A percentile compares a stretch with the other conserved stretches of the same genome.
These are phyloP conservation scores for Endothia cerciana DNA, from an alignment of 2,329 filamentous ascomycete genomes.

Conservation along the genomic window DNA sequence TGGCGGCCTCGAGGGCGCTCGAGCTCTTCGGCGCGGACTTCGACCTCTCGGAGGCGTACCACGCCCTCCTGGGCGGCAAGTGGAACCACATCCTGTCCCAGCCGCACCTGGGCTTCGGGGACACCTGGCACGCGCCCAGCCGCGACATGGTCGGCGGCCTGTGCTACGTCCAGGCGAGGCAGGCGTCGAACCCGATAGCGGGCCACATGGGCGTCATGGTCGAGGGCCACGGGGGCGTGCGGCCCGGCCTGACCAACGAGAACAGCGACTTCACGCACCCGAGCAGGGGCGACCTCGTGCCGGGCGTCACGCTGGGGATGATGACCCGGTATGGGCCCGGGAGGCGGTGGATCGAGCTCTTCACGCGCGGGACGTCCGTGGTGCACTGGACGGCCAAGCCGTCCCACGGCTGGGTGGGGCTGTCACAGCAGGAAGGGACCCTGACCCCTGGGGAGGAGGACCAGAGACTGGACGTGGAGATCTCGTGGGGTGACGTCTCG, in stretches of 20 bases:
- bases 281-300: conserved; percentile 40
- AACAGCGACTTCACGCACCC: conserved; percentile 56
- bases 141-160: conserved; percentile 58
- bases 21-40: conserved; percentile 56
- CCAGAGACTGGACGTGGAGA: conserved; percentile 47
- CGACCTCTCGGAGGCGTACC: conserved; percentile 53
- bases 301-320: conserved; percentile 32
- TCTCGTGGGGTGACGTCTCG: conserved; percentile 51
- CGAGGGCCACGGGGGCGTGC: conserved; percentile 45
- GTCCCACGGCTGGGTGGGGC: conserved; percentile 51
- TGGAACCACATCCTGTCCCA: conserved; percentile 61
- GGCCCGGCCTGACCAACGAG: conserved; percentile 50
- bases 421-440: conserved; percentile 43
- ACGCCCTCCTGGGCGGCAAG: conserved; percentile 54
- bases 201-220: conserved; percentile 59
- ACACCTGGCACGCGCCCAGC: conserved; percentile 61
- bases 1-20: conserved; percentile 49
- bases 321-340: conserved; percentile 30
- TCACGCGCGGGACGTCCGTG: conserved; percentile 41
- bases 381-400: conserved; percentile 50
- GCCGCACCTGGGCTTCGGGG: conserved; percentile 55
- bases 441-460: conserved; percentile 46
- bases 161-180: conserved; percentile 54
- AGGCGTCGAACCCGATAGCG: conserved; percentile 53
- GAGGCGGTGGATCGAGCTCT: conserved; percentile 50